Evolutionary conservation across 495 filamentous ascomycete species (phyloP).

Genomic region (Penicillium parvum): DNA sequence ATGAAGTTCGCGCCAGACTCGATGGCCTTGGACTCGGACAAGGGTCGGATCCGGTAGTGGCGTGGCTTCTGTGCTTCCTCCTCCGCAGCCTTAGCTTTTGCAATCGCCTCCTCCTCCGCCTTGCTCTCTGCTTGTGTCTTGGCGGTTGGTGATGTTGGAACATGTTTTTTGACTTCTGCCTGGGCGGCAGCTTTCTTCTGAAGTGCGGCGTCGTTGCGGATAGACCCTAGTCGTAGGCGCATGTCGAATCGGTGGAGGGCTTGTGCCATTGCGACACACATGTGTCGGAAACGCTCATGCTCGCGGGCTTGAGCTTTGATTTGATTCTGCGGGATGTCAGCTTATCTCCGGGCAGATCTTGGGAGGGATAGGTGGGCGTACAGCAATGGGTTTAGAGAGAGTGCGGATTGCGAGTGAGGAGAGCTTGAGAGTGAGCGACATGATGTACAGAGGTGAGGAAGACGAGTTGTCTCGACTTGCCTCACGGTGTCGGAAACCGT

Average conservation of each 20-base stretch:
- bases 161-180: slow-evolving; percentile 51
- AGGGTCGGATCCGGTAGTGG: slow-evolving; percentile 60
- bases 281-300: slow-evolving; percentile 80
- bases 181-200: slow-evolving; percentile 48
- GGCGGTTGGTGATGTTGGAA: slow-evolving; percentile 69
- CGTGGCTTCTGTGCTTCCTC: slow-evolving; percentile 43
- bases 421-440: slow-evolving; percentile 63
- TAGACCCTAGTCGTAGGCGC: slow-evolving; percentile 76
- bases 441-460: slow-evolving; percentile 12
- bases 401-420: slow-evolving; percentile 64
- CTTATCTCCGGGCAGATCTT: slow-evolving; percentile 40
- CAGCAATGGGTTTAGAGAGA: slow-evolving; percentile 68
- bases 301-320: slow-evolving; percentile 95
- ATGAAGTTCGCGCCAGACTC: slow-evolving; percentile 94
- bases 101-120: slow-evolving; percentile 53
- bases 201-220: slow-evolving; percentile 70
- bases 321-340: slow-evolving; percentile 60
- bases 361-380: slow-evolving; percentile 31
- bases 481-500: slow-evolving; percentile 3
- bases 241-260: slow-evolving; percentile 89
- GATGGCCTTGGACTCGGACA: slow-evolving; percentile 90
- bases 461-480: slow-evolving; percentile 10
- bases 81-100: slow-evolving; percentile 47
- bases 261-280: slow-evolving; percentile 75
- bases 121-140: slow-evolving; percentile 71